Base-by-base conservation (phyloP, 208 protist species). In the Leishmania tropica region DNA sequence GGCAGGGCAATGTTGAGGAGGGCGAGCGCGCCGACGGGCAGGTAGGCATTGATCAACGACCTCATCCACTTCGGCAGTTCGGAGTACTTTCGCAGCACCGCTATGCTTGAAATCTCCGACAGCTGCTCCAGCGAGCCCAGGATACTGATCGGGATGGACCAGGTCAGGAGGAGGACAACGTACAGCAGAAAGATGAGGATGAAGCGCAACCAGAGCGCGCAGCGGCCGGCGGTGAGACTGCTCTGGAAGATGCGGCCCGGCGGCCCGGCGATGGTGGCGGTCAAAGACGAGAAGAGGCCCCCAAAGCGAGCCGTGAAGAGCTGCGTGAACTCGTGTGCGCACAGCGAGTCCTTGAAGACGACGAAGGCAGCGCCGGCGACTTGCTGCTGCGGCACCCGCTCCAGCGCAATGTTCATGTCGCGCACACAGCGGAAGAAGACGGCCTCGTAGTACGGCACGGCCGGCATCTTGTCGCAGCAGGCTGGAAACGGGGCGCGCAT, bases 1-100 rank as follows among this genome's bases (percentile, higher is more conserved):
- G 94, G 94, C 68, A 97, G 87, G 13, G 89, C 47, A 11, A 92
- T 45, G 87, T 97, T 94, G 85, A 97, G 91, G 62, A 96, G 75
- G 7, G 83, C 90, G 47, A 97, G 82, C 62, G 92, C 84, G 31
- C 88, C 35, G 48, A 96, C 92, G 5, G 94, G 94, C 21, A 97
- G 76, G 79, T 94, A 96, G 37, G 91, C 83, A 56, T 85, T 86
- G 21, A 95, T 28, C 48, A 94, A 51, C 17, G 84, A 73, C 35
- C 88, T 85, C 42, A 97, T 6, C 81, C 72, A 85, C 45, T 78
- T 70, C 21, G 92, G 90, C 28, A 94, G 81, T 15, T 85, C 81
- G 35, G 75, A 62, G 75, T 85, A 84, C 40, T 42, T n/a, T 68
- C 71, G 45, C 95, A 82, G 31, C 65, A 80, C 15, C 75, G 78